Evolutionary conservation across 2,329 filamentous ascomycete genomes (phyloP).

Genomic region (Talaromyces sp.): DNA sequence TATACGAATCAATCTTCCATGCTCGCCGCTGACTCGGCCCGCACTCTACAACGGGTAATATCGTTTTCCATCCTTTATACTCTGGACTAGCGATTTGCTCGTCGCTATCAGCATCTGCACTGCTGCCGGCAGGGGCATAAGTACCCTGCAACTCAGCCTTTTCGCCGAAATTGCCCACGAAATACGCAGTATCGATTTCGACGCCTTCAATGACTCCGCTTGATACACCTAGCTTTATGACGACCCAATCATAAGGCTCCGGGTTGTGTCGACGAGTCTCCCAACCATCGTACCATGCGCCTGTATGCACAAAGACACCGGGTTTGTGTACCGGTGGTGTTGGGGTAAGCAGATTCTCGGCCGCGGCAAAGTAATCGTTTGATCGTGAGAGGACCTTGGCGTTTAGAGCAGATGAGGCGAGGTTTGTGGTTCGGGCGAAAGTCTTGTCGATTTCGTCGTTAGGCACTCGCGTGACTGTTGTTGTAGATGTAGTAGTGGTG

Average conservation of each 20-base stretch:
- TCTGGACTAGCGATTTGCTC: constrained; percentile 29
- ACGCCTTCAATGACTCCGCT: constrained; percentile 37
- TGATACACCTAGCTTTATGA: constrained; percentile 53
- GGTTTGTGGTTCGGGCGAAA: constrained; percentile 52
- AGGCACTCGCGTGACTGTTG: constrained; percentile 33
- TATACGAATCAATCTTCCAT: constrained; percentile 31
- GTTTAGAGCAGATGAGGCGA: constrained; percentile 44
- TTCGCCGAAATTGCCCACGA: constrained; percentile 44
- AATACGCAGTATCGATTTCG: constrained; percentile 43
- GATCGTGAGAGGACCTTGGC: constrained; percentile 52
- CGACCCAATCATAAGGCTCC: constrained; percentile 55
- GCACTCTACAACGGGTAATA: constrained; percentile 35
- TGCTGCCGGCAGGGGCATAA: constrained; percentile 20
- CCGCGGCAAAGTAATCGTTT: constrained; percentile 59
- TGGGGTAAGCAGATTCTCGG: constrained; percentile 55
- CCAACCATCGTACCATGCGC: constrained; percentile 63
- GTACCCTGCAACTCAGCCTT: constrained; percentile 37
- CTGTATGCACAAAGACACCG: constrained; percentile 55
- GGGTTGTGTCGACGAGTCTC: constrained; percentile 59
- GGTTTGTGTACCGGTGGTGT: constrained; percentile 52
- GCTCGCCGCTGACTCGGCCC: constrained; percentile 40
- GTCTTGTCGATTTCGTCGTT: constrained; percentile 49
- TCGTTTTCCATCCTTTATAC: constrained; percentile 35
- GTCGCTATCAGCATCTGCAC: constrained; percentile 23
- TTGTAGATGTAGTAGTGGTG: background rate